Conservation (phyloP, 306 rosid species). For the Lagenaria siceraria region DNA sequence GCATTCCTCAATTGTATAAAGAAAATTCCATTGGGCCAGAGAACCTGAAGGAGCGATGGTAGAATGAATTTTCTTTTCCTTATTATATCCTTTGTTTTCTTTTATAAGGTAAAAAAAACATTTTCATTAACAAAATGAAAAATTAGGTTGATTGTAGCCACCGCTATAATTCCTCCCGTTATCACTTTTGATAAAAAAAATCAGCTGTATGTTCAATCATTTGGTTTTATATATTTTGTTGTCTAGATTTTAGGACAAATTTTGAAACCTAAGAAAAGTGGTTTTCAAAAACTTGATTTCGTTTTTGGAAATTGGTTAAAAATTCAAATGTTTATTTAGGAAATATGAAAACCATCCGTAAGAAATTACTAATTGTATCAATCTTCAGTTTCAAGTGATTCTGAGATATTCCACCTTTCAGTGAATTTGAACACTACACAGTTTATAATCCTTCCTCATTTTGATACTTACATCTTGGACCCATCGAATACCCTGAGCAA, state of each 20-base stretch:
- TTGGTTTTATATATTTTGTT: too few relatives aligned
- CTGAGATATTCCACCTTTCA: background rate
- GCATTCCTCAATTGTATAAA: conserved; percentile 34
- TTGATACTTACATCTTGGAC: conserved; percentile 75
- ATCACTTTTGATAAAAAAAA: background rate
- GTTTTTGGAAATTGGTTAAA: too few relatives aligned
- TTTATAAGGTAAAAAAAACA: background rate
- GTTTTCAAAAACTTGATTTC: too few relatives aligned
- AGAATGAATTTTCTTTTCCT: background rate
- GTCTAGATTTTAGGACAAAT: too few relatives aligned
- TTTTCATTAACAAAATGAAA: background rate
- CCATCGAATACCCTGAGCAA: conserved; percentile 87
- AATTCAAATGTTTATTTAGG: too few relatives aligned
- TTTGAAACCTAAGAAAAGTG: too few relatives aligned
- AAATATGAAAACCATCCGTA: too few relatives aligned
- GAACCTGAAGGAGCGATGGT: conserved; percentile 36
- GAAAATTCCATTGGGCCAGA: conserved; percentile 87
- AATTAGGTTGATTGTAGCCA: background rate
- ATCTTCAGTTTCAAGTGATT: background rate
- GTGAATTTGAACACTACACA: background rate
- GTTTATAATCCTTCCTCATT: background rate
- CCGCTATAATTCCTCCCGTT: background rate
- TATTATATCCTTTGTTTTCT: background rate
- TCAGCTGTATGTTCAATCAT: background rate
- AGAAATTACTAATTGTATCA: background rate